A percentile compares a stretch with the other conserved stretches of the same genome.
Evolutionary conservation across 2,329 filamentous ascomycete species (phyloP).

Genomic region (Neophaeococcomyces aloes): DNA sequence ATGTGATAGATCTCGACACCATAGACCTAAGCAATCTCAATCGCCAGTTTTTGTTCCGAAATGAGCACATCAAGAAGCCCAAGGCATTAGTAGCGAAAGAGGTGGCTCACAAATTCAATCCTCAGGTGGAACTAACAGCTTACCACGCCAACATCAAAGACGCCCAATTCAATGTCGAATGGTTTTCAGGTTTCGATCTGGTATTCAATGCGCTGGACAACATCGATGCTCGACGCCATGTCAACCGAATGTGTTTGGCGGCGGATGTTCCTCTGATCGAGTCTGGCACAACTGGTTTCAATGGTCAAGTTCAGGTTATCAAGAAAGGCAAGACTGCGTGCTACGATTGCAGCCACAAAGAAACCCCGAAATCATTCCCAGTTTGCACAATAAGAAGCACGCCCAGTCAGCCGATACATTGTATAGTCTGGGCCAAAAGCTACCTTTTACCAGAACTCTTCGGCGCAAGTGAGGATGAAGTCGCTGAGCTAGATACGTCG

Average conservation of each 20-base stretch:
- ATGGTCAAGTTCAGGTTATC: slow-evolving; percentile 94
- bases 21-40: slow-evolving; percentile 98
- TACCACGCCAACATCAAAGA: slow-evolving; percentile 96
- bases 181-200: slow-evolving; percentile 70
- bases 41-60: slow-evolving; percentile 89
- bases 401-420: slow-evolving; percentile 91
- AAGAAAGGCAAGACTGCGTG: slow-evolving; percentile 86
- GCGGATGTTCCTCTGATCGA: slow-evolving; percentile 85
- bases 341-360: slow-evolving; percentile 88
- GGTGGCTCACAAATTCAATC: slow-evolving; percentile 81
- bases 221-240: slow-evolving; percentile 81
- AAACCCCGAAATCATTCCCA: slow-evolving; percentile 82
- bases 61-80: slow-evolving; percentile 95
- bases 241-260: slow-evolving; percentile 94
- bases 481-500: slow-evolving; percentile 66
- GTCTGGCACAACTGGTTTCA: slow-evolving; percentile 95
- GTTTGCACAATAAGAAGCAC: slow-evolving; percentile 97
- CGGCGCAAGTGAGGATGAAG: slow-evolving; percentile 77
- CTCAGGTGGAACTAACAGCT: slow-evolving; percentile 71
- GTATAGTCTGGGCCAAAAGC: slow-evolving; percentile 97
- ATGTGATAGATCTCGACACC: slow-evolving; percentile 93
- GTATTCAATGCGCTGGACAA: slow-evolving; percentile 98
- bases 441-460: slow-evolving; percentile 95
- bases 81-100: slow-evolving; percentile 93
- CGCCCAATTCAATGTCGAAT: slow-evolving; percentile 68